Base-by-base conservation (phyloP, 441 rosid species). In the Adansonia grandidieri region DNA sequence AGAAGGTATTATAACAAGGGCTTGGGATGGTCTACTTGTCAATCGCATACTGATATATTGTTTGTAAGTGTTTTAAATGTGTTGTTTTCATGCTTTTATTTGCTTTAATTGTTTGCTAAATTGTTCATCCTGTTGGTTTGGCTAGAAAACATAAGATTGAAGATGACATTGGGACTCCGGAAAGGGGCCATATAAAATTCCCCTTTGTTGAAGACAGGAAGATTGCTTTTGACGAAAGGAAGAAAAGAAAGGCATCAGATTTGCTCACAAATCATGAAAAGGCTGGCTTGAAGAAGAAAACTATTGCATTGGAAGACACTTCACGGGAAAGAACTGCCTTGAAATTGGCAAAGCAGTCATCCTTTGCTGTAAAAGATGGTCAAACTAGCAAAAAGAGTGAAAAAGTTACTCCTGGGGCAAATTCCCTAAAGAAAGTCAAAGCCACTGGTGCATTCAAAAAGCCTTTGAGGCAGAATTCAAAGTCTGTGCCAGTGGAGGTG, bases 1-100 rank as follows among this genome's bases (percentile, higher is more conserved):
- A 15, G 94, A 88, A 65, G 91, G 73, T 73, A 78, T 77, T 71
- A 56, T 78, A 66, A 64, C 82, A 65, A 92, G 98, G 84, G 99
- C 96, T 53, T 96, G 99, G 99, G 92, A 88, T 75, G 83, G 47
- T 78, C 89, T 96, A 71, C 82, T 96, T 63, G 89, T 85, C 40
- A 88, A 91, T 80, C 97, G 96, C 50, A 78, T 93, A 80, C 84
- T 96, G 53, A 92, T 94, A 77, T 96, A 93, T 85, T 96, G 99
- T 89, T 85, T 86, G 99, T 96, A 83, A 89, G 94, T 80, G 22
- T 77, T 68, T 47, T 67, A 48, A 56, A 61, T 50, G 3, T 45
- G 69, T 62, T 80, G 45, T 32, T 73, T 62, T 82, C 24, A 1
- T 78, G 40, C 54, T 54, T 48, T 6, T 63, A 75, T 67, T 79